Conservation (phyloP, 2,329 filamentous ascomycete genomes). For the Arthroderma uncinatum region DNA sequence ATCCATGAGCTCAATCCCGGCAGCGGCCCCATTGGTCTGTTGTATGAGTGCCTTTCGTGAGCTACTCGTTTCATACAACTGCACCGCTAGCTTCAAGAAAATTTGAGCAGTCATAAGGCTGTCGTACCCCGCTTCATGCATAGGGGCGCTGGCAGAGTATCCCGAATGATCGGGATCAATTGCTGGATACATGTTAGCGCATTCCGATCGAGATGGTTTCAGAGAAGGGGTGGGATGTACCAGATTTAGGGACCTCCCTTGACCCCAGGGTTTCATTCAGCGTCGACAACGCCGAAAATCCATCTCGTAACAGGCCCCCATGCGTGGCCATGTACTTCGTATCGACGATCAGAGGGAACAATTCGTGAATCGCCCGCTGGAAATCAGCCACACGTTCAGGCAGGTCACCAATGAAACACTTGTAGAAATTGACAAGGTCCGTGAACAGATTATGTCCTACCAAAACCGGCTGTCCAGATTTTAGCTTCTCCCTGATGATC, state of each 20-base stretch:
- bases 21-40: background rate
- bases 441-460: slow-evolving; percentile 55
- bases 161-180: slow-evolving; percentile 24
- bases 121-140: slow-evolving; percentile 54
- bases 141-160: slow-evolving; percentile 20
- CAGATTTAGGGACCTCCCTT: slow-evolving; percentile 22
- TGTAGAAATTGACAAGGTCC: slow-evolving; percentile 52
- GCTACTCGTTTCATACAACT: slow-evolving; percentile 34
- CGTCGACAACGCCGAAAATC: slow-evolving; percentile 8
- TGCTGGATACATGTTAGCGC: slow-evolving; percentile 15
- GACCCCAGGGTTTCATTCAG: slow-evolving; percentile 17
- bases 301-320: slow-evolving; percentile 31
- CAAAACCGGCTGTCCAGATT: slow-evolving; percentile 39
- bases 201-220: background rate
- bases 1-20: background rate
- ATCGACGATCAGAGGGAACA: slow-evolving; percentile 50
- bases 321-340: slow-evolving; percentile 54
- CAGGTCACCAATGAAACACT: slow-evolving; percentile 47
- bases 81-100: slow-evolving; percentile 45
- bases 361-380: slow-evolving; percentile 37
- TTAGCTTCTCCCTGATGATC: slow-evolving; percentile 29
- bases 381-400: slow-evolving; percentile 48
- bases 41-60: slow-evolving; percentile 4
- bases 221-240: slow-evolving; percentile 19
- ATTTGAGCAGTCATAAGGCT: slow-evolving; percentile 50